Evolutionary conservation across 192 early-diverging fungal genomes (phyloP).

Genomic region (Haplosporangium gracile): DNA sequence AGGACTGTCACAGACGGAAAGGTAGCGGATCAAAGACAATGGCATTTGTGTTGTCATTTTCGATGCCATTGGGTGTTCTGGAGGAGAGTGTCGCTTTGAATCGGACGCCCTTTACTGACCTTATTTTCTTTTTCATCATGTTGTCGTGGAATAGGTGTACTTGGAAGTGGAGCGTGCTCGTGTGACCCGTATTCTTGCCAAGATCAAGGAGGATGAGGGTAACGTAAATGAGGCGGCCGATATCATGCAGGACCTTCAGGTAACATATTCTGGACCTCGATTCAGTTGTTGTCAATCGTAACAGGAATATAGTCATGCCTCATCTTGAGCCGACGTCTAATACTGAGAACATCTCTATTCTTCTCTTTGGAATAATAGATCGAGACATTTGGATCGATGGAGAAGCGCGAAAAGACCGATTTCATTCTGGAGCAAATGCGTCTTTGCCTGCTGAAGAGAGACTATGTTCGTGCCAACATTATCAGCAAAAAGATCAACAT

Average conservation of each 20-base stretch:
- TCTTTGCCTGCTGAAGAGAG: constrained; percentile 91
- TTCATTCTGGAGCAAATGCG: constrained; percentile 99
- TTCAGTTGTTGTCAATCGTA: neutral
- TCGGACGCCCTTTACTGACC: neutral
- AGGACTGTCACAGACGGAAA: constrained; percentile 97
- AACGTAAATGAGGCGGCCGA: constrained; percentile 93
- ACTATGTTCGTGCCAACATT: constrained; percentile 93
- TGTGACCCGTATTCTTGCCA: constrained; percentile 89
- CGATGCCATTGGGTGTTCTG: neutral
- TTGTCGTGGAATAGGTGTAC: constrained; percentile 77
- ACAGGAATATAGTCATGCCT: neutral
- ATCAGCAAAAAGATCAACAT: constrained; percentile 96
- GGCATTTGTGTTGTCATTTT: neutral
- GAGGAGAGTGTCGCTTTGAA: neutral
- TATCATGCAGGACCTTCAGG: constrained; percentile 96
- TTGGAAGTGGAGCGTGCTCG: constrained; percentile 99
- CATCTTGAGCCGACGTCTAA: neutral
- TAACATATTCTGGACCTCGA: constrained; percentile 20
- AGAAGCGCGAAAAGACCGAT: constrained; percentile 98
- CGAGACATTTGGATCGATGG: constrained; percentile 99
- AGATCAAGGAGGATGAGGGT: constrained; percentile 92
- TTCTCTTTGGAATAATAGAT: constrained; percentile 64
- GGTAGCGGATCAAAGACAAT: constrained; percentile 57
- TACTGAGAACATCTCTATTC: neutral
- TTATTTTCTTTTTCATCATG: neutral